Base-by-base conservation (phyloP, 1,284 basidiomycete genomes). In the Trametes pubescens region DNA sequence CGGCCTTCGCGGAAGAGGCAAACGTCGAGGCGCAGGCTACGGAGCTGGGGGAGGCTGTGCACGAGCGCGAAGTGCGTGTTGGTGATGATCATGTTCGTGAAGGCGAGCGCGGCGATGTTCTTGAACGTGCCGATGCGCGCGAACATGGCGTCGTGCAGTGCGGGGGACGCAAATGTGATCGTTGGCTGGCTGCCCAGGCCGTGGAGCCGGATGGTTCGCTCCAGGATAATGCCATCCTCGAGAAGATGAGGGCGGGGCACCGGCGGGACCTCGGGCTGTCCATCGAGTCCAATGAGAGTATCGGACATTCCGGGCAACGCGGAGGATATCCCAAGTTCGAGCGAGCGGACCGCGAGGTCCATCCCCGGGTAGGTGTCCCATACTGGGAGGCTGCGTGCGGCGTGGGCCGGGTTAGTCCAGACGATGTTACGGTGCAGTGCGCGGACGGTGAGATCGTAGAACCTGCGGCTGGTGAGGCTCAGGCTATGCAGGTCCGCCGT, bases 381-480 rank as follows among this genome's bases (percentile, higher is more conserved):
- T 11, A 72, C 32, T 4, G 70, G 65, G 1, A 74, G 59, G 51
- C 71, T 72, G 22, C 65, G 61, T 0, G 57, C 64, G 26, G 73
- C 63, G 14, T 69, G 65, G 34, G 52, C 46, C 0, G 78, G 74
- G 48, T 71, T 70, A 0, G 65, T 60, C 79, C 80, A 81, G 46
- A 77, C 61, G 62, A 81, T 47, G 49, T 76, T 68, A n/a, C 75
- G 75, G 65, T 81, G 79, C 6, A 81, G 66, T 5, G 79, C 61
- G 8, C 77, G 72, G 2, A 72, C 44, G 0, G 71, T 75, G 47
- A 78, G 77, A 0, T 69, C 59, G 57, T 74, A 71, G 69, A 81
- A 80, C 21, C 60, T 72, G 38, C 60, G 75, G 68, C 62, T 76
- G 0, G 79, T 66, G 37, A 71, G 70, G 4, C 78, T 72, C 57